These are phyloP conservation scores for Aphanomyces astaci DNA, from an alignment of 352 stramenopile genomes.

Conservation along the genomic window DNA sequence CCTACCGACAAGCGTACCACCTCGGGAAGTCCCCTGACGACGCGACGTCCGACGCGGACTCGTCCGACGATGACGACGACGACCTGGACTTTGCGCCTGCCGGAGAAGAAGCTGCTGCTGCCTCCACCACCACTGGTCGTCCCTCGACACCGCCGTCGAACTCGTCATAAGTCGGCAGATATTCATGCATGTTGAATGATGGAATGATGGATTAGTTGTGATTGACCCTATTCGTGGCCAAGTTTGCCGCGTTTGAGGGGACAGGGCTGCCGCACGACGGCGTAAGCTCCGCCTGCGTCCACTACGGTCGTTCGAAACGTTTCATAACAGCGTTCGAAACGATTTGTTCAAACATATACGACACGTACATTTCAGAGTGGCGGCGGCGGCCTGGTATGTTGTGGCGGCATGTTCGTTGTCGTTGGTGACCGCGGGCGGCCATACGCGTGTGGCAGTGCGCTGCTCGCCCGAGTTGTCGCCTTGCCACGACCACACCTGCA, in stretches of 20 bases:
- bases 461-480: not conserved
- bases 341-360: not conserved
- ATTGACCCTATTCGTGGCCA: too few relatives aligned
- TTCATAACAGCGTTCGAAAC: not conserved
- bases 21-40: not conserved
- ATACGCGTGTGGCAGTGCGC: not conserved
- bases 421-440: not conserved
- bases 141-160: not conserved
- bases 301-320: too few relatives aligned
- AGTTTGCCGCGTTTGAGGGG: too few relatives aligned
- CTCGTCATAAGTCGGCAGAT: too few relatives aligned
- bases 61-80: not conserved
- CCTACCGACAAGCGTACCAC: slow-evolving; percentile 32
- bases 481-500: not conserved
- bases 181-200: too few relatives aligned
- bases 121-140: too few relatives aligned
- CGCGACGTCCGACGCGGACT: not conserved
- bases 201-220: too few relatives aligned
- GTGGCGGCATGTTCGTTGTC: too few relatives aligned
- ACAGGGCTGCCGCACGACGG: not conserved
- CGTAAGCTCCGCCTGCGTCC: not conserved
- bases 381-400: too few relatives aligned
- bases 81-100: not conserved
- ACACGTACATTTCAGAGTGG: too few relatives aligned
- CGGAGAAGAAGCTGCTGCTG: not conserved